Evolutionary conservation across 768 basidiomycete genomes (phyloP).

Genomic region (Agaricus subrufescens): DNA sequence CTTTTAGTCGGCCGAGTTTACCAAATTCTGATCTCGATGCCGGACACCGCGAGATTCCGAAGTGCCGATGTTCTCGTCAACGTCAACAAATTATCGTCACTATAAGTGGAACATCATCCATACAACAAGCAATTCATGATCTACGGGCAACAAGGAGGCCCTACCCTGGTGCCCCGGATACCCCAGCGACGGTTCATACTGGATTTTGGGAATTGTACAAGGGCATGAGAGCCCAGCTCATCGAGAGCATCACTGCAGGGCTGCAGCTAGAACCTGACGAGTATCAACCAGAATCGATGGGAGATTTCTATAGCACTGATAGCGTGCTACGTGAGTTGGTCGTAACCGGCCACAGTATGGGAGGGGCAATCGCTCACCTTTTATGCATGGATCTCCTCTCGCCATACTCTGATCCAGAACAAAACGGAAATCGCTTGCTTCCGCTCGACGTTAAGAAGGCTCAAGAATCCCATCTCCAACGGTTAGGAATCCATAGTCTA

Average conservation of each 20-base stretch:
- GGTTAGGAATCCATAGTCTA: conserved; percentile 24
- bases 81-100: conserved; percentile 46
- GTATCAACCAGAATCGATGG: background rate
- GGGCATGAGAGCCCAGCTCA: conserved; percentile 30
- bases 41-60: background rate
- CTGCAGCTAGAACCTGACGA: conserved; percentile 16
- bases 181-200: conserved; percentile 34
- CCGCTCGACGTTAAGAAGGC: no score
- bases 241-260: conserved; percentile 34
- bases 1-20: background rate
- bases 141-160: conserved; percentile 31
- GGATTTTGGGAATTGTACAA: conserved; percentile 53
- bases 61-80: conserved; percentile 26
- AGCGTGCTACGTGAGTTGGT: conserved; percentile 34
- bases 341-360: conserved; percentile 56
- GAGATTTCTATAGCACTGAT: background rate
- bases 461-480: conserved; percentile 14
- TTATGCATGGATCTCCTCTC: conserved; percentile 43
- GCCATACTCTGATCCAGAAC: background rate
- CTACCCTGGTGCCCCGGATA: conserved; percentile 33
- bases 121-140: conserved; percentile 43
- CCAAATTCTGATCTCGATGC: background rate
- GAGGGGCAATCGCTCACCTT: conserved; percentile 47
- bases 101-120: conserved; percentile 44
- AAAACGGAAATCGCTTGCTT: no score